Evolutionary conservation across 2,329 filamentous ascomycete genomes (phyloP), one percentile per base, ranked within the genome.

Genomic region (Hypoxylon rubiginosum): DNA sequence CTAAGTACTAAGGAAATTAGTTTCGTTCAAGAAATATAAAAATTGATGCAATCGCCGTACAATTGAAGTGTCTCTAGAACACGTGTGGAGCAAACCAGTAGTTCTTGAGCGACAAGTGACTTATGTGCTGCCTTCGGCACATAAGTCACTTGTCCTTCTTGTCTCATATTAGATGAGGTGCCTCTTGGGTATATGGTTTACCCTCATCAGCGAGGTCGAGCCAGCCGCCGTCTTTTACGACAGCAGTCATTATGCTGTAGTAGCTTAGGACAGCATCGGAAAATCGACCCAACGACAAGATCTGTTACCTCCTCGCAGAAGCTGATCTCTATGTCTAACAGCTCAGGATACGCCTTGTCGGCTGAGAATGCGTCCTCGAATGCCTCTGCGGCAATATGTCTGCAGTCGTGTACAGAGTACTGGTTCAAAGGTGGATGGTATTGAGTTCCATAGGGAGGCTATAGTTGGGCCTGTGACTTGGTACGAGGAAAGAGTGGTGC

Each of bases 331-430:
- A 97, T 82, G 62, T 91, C 86, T 65, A 83, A 82, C 34, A 98
- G 83, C 10, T 88, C 82, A 0, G 91, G 88, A 71, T 97, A 97
- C 1, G 58, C 67, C 48, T 85, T 86, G 24, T 83, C 84, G 8
- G 81, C 79, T 6, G 82, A 80, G 73, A 98, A 97, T 0, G 91
- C 90, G 9, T 90, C 85, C 67, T 92, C 88, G 64, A 97, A 94
- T 0, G 92, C 89, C 15, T 86, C 81, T 34, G 86, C 83, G 1
- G 88, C 86, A 68, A 98, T 94, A 76, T 97, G 91, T 3, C 95
- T 90, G 75, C 93, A 97, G 0, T 91, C 92, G 13, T 92, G 88
- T n/a, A 97, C 83, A 74, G 97, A 92, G 34, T n/a, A n/a, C n/a
- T n/a, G n/a, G n/a, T n/a, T n/a, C n/a, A n/a, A n/a, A n/a, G n/a